phyloP scores from a whole-genome alignment of 495 filamentous ascomycete species.

The Tuber calosporum region DNA sequence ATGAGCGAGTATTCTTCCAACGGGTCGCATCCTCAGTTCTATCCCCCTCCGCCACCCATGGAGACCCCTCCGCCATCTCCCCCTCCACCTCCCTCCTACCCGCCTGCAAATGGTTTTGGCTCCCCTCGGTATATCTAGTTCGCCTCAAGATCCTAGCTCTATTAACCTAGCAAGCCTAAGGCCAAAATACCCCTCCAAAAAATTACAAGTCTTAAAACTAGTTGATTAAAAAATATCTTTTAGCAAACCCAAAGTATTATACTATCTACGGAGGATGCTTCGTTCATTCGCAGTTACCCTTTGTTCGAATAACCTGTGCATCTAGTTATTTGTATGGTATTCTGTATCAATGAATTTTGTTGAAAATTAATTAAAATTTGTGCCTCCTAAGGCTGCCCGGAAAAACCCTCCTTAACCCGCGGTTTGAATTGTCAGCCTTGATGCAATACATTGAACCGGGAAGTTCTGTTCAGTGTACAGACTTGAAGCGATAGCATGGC shows the following conservation, averaged over 20 bases:
- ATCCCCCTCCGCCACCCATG: neutral
- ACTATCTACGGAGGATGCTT: neutral
- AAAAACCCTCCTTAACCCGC: neutral
- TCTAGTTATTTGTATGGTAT: conserved; percentile 3
- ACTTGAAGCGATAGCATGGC: neutral
- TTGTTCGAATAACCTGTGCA: neutral
- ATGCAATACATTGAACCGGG: neutral
- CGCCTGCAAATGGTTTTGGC: neutral
- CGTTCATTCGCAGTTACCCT: neutral
- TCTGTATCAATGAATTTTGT: neutral
- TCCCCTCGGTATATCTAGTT: neutral
- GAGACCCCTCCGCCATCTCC: neutral
- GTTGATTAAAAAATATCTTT: neutral
- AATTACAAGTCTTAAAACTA: neutral
- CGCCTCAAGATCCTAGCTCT: neutral
- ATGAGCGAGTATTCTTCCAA: neutral
- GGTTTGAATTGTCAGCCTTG: neutral
- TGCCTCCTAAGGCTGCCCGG: neutral
- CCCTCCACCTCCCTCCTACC: neutral
- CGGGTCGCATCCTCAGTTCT: neutral
- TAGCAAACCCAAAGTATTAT: neutral
- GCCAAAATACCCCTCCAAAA: neutral
- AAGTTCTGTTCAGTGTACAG: neutral
- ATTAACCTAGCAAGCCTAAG: neutral
- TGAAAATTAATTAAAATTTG: neutral